Percentiles rank a stretch among this genome's conserved stretches.
These are phyloP conservation scores for Linnemannia hyalina DNA, from an alignment of 192 early-diverging fungal species.

Conservation along the genomic window DNA sequence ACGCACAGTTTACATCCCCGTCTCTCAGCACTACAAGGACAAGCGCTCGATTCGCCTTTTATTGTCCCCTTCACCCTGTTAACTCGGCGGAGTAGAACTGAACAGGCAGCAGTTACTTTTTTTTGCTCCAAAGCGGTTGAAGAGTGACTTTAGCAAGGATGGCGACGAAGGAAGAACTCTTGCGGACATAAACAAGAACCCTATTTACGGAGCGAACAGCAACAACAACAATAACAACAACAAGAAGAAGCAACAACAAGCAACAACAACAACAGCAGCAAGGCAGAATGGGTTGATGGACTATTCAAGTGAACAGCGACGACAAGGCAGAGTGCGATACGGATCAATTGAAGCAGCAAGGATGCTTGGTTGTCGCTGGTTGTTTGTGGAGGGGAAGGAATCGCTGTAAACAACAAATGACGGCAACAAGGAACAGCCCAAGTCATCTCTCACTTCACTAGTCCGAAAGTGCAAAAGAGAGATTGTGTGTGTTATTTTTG, in stretches of 20 bases:
- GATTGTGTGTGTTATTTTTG: slow-evolving; percentile 3
- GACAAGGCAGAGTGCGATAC: not conserved
- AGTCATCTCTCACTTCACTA: not conserved
- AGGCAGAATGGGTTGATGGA: not conserved
- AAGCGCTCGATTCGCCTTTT: too few species aligned
- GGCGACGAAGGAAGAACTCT: not conserved
- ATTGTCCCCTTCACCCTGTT: too few species aligned
- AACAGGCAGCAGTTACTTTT: not conserved
- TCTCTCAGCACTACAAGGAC: too few species aligned
- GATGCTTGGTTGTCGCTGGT: too few species aligned
- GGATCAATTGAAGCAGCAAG: not conserved
- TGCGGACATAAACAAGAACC: not conserved
- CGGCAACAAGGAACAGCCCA: not conserved
- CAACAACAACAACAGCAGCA: not conserved
- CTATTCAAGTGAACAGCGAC: not conserved
- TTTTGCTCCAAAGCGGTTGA: not conserved
- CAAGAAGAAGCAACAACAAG: not conserved
- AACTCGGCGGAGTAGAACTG: too few species aligned
- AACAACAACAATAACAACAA: not conserved
- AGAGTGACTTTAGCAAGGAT: not conserved
- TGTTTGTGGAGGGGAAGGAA: not conserved
- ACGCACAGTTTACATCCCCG: too few species aligned
- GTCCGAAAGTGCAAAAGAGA: not conserved
- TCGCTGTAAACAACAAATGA: not conserved
- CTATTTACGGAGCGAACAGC: not conserved